Conservation (phyloP, 2,329 filamentous ascomycete species). For the Venturiaceae sp. region DNA sequence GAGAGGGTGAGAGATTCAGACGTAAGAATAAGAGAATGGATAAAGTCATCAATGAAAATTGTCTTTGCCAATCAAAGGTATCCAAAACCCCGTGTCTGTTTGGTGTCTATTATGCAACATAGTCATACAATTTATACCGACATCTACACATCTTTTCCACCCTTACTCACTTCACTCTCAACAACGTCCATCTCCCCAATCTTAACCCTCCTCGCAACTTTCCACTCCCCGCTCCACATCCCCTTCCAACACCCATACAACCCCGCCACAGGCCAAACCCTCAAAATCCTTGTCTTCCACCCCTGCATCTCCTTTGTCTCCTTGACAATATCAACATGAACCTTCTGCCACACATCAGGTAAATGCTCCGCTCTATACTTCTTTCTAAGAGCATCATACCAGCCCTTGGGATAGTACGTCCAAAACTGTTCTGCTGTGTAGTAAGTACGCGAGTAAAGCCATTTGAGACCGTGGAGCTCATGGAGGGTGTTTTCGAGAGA, state of each 20-base stretch:
- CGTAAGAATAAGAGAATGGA: too few relatives aligned
- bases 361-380: constrained; percentile 51
- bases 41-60: too few relatives aligned
- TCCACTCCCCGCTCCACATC: constrained; percentile 10
- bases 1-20: too few relatives aligned
- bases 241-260: constrained; percentile 9
- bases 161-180: neutral
- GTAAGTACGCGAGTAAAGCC: constrained; percentile 60
- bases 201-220: constrained; percentile 1
- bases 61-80: too few relatives aligned
- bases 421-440: constrained; percentile 61
- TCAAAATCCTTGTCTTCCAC: neutral
- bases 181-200: constrained; percentile 4
- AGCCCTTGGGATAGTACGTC: constrained; percentile 48
- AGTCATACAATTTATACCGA: too few relatives aligned
- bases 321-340: constrained; percentile 19
- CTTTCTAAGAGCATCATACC: constrained; percentile 48
- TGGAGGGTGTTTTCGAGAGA: constrained; percentile 50
- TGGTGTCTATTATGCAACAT: too few relatives aligned
- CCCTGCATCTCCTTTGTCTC: constrained; percentile 1
- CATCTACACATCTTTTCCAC: neutral
- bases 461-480: constrained; percentile 56
- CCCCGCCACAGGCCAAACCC: constrained; percentile 8
- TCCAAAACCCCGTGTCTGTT: too few relatives aligned
- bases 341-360: constrained; percentile 59